phyloP scores from a whole-genome alignment of 208 protist species.

The Trypanosoma mega region DNA sequence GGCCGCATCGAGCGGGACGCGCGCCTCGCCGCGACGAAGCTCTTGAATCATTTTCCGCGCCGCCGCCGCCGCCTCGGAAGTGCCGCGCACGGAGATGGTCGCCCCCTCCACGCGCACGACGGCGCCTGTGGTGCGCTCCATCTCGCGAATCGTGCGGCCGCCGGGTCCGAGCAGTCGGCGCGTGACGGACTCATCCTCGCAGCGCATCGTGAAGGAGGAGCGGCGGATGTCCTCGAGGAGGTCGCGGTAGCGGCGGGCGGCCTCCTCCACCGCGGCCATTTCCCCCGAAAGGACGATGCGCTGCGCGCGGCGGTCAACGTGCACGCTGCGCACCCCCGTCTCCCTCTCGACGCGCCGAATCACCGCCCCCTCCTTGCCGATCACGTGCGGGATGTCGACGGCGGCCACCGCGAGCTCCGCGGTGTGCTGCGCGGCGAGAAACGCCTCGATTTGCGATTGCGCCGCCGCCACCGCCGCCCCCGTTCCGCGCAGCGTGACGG shows the following conservation, averaged over 20 bases:
- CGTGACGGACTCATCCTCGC: slow-evolving; percentile 30
- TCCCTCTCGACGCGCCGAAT: slow-evolving; percentile 35
- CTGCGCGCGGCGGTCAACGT: slow-evolving; percentile 27
- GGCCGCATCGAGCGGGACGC: slow-evolving; percentile 25
- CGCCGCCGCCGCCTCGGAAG: slow-evolving; percentile 26
- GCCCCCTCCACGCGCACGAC: slow-evolving; percentile 30
- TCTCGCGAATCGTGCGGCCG: slow-evolving; percentile 32
- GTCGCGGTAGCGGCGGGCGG: slow-evolving; percentile 29
- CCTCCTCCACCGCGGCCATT: slow-evolving; percentile 27
- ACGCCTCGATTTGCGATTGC: slow-evolving; percentile 19
- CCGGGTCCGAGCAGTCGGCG: slow-evolving; percentile 31
- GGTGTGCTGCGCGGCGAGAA: slow-evolving; percentile 28
- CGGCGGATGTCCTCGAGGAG: slow-evolving; percentile 27
- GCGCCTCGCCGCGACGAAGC: slow-evolving; percentile 32
- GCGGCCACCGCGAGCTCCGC: slow-evolving; percentile 28
- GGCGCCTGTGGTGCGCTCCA: slow-evolving; percentile 40
- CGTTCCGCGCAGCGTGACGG: slow-evolving; percentile 33
- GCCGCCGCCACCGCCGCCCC: slow-evolving; percentile 23
- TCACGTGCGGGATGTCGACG: slow-evolving; percentile 23
- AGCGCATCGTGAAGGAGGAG: slow-evolving; percentile 28
- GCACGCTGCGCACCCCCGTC: slow-evolving; percentile 33
- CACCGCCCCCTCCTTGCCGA: slow-evolving; percentile 46
- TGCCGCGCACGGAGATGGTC: slow-evolving; percentile 34
- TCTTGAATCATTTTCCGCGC: slow-evolving; percentile 29
- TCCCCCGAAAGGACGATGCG: slow-evolving; percentile 31